Evolutionary conservation across 179 eudicot species (phyloP), one percentile per base, ranked within the genome.

Genomic region (Nepenthes alata): DNA sequence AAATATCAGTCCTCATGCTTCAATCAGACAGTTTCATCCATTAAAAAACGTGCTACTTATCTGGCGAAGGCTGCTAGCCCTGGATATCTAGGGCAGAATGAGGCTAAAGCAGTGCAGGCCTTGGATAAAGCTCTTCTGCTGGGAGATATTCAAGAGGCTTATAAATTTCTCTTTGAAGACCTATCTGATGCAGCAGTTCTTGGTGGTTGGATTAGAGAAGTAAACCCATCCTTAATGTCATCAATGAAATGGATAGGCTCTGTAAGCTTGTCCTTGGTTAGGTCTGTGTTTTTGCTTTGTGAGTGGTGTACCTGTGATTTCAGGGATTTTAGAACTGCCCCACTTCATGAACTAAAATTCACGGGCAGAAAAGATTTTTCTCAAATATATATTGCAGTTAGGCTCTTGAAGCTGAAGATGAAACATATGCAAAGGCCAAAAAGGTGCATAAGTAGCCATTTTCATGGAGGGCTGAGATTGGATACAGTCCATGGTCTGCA

Each of bases 241-340:
- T 79, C 95, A 12, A 71, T 90, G 67, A 79, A 87, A 77, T 79
- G 86, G 86, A 81, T 94, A 25, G 79, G 87, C 35, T 74, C 78
- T 11, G 82, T 80, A 39, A 72, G 81, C 57, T 62, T 70, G 25
- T 74, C 96, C 37, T 75, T 85, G 62, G 62, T 94, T 56, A 79
- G 84, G 77, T 90, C 99, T 13, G 80, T 85, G 13, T 90, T 94
- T 75, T 80, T 94, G 65, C 85, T 94, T 69, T 94, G 96, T 61
- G 99, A 94, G 77, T 94, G 97, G 99, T 95, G 95, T 57, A 78
- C 95, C 35, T 90, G 96, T 77, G 91, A 85, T 72, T 90, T 85
- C 41, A 75, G 97, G 69, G 84, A 91, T 72, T 82, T 79, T 56
- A 87, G 97, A 61, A 69, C 72, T 62, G 73, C 74, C 57, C 86